Base-by-base conservation (phyloP, 169 alveolate species). In the Babesia bigemina region DNA sequence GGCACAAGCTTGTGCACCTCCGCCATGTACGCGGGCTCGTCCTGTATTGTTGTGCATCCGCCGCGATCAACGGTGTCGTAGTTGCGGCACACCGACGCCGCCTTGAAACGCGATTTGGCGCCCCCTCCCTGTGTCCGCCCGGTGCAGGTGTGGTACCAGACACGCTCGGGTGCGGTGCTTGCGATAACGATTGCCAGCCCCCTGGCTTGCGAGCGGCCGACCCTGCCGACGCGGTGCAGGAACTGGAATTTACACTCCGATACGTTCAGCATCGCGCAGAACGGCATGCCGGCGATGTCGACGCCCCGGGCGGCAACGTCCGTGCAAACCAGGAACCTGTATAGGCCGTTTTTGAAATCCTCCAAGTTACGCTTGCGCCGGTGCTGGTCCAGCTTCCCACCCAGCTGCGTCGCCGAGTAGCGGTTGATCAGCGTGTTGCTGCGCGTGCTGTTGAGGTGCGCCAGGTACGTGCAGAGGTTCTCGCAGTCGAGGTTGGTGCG, bases 261-360 rank as follows among this genome's bases (percentile, higher is more conserved):
- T 33, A 83, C 57, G 47, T 77, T 74, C 79, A 83, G 39, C 74
- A 83, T 74, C 29, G 75, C 73, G 53, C 79, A 45, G 70, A 73
- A 72, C 49, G 85, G 75, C 71, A 81, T 60, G 53, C 94, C 93
- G 55, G 99, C 99, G 26, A 98, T 96, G 86, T 98, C 99, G 19
- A 97, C 86, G 33, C 99, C 99, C 77, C 99, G 94, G 9, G 99
- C 99, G 26, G 99, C 99, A 17, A 98, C 99, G 91, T 98, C 99
- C 48, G 99, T 98, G 79, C 99, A 98, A 28, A 98, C 84, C 29
- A 98, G 83, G 39, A 81, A 81, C 44, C 88, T 75, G n/a, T 73
- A 75, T 47, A 73, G 74, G 21, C 88, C 88, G 48, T 71, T 81
- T 62, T 72, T 81, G 65, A 81, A 81, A 36, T 81, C 88, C 63